phyloP scores from a whole-genome alignment of 768 basidiomycete genomes.

The Neoboletus subvelutipes region DNA sequence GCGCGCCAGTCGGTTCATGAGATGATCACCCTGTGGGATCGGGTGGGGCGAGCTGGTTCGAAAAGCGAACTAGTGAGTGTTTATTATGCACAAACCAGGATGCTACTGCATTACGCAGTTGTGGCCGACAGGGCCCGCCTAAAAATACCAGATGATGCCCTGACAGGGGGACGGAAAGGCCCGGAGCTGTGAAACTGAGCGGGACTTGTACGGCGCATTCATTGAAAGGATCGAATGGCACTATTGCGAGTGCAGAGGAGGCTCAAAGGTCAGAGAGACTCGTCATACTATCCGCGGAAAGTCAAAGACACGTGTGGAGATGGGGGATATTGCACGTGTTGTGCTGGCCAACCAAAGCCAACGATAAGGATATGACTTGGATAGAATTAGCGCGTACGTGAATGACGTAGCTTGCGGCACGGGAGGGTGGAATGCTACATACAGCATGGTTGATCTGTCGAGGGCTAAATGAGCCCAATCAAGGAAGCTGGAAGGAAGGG shows the following conservation, averaged over 20 bases:
- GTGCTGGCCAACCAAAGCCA: background rate
- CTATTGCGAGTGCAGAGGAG: background rate
- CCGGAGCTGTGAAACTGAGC: background rate
- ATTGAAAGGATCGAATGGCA: background rate
- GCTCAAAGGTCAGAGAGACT: too few relatives aligned
- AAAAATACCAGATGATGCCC: background rate
- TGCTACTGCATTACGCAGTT: background rate
- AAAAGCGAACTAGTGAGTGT: background rate
- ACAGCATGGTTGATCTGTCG: slow-evolving; percentile 5
- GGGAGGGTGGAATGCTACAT: background rate
- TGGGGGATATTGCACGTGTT: background rate
- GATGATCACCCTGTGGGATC: background rate
- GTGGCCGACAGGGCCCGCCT: background rate
- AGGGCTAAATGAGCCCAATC: background rate
- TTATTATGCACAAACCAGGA: background rate
- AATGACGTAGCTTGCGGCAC: background rate
- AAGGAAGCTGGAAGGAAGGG: background rate
- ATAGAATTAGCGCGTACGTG: background rate
- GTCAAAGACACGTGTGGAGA: slow-evolving; percentile 9
- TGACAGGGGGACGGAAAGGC: background rate
- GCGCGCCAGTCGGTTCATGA: background rate
- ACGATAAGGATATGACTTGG: background rate
- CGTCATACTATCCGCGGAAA: background rate
- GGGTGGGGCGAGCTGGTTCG: background rate
- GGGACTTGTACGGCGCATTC: too few relatives aligned